A percentile compares a stretch with the other conserved stretches of the same genome.
phyloP scores from a whole-genome alignment of 2,329 filamentous ascomycete genomes.

The Sphaerulina populicola region DNA sequence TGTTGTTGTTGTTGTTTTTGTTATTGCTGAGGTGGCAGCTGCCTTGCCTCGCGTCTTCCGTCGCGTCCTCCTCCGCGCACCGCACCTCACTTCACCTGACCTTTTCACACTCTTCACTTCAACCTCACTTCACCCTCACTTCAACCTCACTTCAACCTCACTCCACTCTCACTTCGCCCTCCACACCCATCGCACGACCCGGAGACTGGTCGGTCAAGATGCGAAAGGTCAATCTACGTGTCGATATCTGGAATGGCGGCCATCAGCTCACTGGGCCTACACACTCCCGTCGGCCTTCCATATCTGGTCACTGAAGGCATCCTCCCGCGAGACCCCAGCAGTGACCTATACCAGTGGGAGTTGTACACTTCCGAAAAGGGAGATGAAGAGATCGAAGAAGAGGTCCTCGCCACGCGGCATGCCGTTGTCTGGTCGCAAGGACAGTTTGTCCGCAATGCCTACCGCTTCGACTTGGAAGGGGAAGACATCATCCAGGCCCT shows the following conservation, averaged over 20 bases:
- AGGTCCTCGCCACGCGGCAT: slow-evolving; percentile 65
- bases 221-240: slow-evolving; percentile 3
- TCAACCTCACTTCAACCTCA: slow-evolving; percentile 1
- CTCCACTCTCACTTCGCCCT: neutral
- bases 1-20: slow-evolving; percentile 4
- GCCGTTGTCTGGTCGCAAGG: slow-evolving; percentile 86
- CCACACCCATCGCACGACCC: neutral
- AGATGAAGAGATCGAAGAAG: slow-evolving; percentile 54
- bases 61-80: neutral
- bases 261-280: slow-evolving; percentile 81
- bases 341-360: slow-evolving; percentile 68
- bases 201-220: slow-evolving; percentile 12
- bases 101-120: slow-evolving; percentile 5
- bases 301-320: slow-evolving; percentile 77
- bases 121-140: slow-evolving; percentile 5
- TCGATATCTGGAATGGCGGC: slow-evolving; percentile 59
- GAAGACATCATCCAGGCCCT: slow-evolving; percentile 80
- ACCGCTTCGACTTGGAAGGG: slow-evolving; percentile 77
- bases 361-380: slow-evolving; percentile 43
- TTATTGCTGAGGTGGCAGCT: slow-evolving; percentile 1
- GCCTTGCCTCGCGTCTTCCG: slow-evolving; percentile 9
- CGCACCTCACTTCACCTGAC: neutral
- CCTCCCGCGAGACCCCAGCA: slow-evolving; percentile 57
- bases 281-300: slow-evolving; percentile 73
- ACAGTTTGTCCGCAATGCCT: slow-evolving; percentile 73